Evolutionary conservation across 192 early-diverging fungal genomes (phyloP), one percentile per base, ranked within the genome.

Genomic region (Podochytrium sp.): DNA sequence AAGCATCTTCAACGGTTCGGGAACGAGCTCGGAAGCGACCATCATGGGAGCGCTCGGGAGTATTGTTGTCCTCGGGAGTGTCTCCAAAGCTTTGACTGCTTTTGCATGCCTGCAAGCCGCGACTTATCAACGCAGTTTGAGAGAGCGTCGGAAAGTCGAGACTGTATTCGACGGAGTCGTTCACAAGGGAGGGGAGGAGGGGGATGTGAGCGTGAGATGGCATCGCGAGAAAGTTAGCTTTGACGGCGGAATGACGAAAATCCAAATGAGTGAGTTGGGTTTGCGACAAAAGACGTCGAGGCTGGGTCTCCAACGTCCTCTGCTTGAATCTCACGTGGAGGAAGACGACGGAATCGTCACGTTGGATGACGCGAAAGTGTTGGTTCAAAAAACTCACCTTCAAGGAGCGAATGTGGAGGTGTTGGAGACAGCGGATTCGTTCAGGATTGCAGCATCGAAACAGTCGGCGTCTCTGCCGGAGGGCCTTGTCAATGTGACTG

Each of bases 71-170:
- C 75, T 92, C 29, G 86, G 92, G 32, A 83, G 90, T 20, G 76
- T 96, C 18, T 83, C 93, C 16, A 95, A 95, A 71, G 92, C 94
- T 1, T 65, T 97, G 32, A 91, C 91, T 0, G 92, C 93, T 4
- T 97, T 92, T 83, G 91, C 91, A 0, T 89, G 92, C 62, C 77
- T 96, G n/a, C 93, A 95, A 71, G 84, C 89, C 23, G 91, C 93
- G 16, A 96, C 91, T 10, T 88, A 88, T 62, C 83, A 87, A 4
- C 84, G 89, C 16, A 81, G 78, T 14, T 76, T 86, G 57, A 67
- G 78, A 60, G 74, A 78, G 52, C 64, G 77, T 35, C 66, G 84
- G 50, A 55, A 75, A 20, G 74, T 81, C 30, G 89, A 79, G 69
- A 65, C 76, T 0, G 40, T 91, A 0, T 92, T 88, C 78, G 84